Evolutionary conservation across 208 protist genomes (phyloP).

Genomic region (Leishmania turanica): DNA sequence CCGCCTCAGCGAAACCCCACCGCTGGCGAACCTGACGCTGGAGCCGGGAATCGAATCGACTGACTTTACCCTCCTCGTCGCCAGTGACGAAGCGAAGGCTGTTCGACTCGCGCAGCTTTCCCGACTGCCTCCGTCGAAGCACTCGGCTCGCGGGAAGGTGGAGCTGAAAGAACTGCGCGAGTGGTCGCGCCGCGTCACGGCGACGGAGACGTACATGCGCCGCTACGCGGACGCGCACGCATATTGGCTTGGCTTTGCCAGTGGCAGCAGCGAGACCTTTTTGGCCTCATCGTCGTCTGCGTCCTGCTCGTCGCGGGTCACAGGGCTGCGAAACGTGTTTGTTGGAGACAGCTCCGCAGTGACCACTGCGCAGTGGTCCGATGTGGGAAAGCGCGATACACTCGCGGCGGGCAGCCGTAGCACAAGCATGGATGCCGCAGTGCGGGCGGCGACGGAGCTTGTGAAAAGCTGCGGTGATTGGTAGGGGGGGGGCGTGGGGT

Average conservation of each 20-base stretch:
- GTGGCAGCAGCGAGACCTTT: slow-evolving; percentile 57
- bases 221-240: slow-evolving; percentile 71
- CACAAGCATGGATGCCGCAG: slow-evolving; percentile 56
- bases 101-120: slow-evolving; percentile 65
- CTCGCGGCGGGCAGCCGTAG: slow-evolving; percentile 58
- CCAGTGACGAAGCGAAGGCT: slow-evolving; percentile 46
- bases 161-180: slow-evolving; percentile 44
- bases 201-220: slow-evolving; percentile 58
- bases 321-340: slow-evolving; percentile 45
- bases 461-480: neutral
- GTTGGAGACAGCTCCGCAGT: slow-evolving; percentile 80
- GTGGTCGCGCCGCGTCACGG: slow-evolving; percentile 41
- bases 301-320: slow-evolving; percentile 25
- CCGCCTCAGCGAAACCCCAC: slow-evolving; percentile 37
- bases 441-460: slow-evolving; percentile 40
- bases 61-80: slow-evolving; percentile 61
- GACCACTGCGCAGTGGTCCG: slow-evolving; percentile 39
- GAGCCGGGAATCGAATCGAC: slow-evolving; percentile 51
- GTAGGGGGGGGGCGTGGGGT: neutral
- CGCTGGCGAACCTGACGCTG: slow-evolving; percentile 42
- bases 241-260: slow-evolving; percentile 82
- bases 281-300: slow-evolving; percentile 22
- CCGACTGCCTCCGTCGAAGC: slow-evolving; percentile 54
- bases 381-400: slow-evolving; percentile 29
- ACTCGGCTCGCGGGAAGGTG: slow-evolving; percentile 32